Evolutionary conservation across 163 green algal genomes (phyloP).

Genomic region (Chloromonas sp.): DNA sequence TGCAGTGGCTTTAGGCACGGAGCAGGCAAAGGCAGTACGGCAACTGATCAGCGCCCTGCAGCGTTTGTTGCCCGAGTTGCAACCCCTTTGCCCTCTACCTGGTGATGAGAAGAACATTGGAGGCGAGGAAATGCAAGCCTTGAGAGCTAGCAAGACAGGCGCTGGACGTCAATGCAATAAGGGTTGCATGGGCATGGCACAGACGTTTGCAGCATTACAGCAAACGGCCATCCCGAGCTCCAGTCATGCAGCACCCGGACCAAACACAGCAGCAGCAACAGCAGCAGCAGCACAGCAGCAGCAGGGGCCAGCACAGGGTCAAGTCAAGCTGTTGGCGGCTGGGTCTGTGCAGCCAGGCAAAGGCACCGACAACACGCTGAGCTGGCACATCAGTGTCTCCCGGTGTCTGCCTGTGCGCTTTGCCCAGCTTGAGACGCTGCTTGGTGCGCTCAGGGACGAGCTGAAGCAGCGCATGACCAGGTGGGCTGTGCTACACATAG

Average conservation of each 20-base stretch:
- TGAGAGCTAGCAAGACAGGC: too few relatives aligned
- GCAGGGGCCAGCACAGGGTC: too few relatives aligned
- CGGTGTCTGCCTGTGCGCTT: not conserved
- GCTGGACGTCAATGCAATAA: too few relatives aligned
- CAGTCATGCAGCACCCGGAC: too few relatives aligned
- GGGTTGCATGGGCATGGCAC: too few relatives aligned
- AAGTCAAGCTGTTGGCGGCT: too few relatives aligned
- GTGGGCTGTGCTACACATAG: not conserved
- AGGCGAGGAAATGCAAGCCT: too few relatives aligned
- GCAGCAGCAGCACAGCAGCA: not conserved
- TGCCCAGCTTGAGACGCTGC: not conserved
- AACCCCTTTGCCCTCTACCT: not conserved
- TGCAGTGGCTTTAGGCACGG: not conserved
- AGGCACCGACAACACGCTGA: not conserved
- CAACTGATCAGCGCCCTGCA: not conserved
- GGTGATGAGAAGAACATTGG: too few relatives aligned
- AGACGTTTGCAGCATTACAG: too few relatives aligned
- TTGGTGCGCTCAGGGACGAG: not conserved
- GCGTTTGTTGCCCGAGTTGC: not conserved
- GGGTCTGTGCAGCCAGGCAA: too few relatives aligned
- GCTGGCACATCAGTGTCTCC: not conserved
- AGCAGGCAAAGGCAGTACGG: not conserved
- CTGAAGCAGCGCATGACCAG: not conserved
- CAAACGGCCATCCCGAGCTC: too few relatives aligned
- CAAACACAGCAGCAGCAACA: not conserved